Conservation (phyloP, 116 monocot genomes). For the Phalaenopsis hybrid region DNA sequence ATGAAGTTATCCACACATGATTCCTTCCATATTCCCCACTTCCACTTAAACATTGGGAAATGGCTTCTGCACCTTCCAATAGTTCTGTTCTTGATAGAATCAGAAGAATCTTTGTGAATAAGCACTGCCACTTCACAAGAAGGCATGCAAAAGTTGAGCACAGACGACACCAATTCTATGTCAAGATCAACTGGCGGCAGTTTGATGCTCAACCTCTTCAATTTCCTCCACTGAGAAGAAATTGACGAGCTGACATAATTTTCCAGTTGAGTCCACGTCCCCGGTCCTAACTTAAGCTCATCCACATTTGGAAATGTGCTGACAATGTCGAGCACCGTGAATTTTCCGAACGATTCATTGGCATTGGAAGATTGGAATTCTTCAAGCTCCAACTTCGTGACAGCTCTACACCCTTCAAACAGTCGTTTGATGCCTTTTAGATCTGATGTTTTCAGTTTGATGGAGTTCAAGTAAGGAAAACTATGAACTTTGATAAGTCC, state of each 20-base stretch:
- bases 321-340: conserved; percentile 13
- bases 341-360: conserved; percentile 2
- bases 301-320: conserved; percentile 17
- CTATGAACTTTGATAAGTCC: conserved; percentile 2
- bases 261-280: conserved; percentile 21
- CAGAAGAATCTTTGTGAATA: conserved; percentile 12
- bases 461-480: conserved; percentile 15
- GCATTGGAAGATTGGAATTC: background rate
- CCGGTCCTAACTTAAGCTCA: conserved; percentile 26
- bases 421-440: conserved; percentile 14
- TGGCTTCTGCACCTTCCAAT: conserved; percentile 10
- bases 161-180: background rate
- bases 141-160: conserved; percentile 17
- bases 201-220: conserved; percentile 25
- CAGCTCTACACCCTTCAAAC: conserved; percentile 10
- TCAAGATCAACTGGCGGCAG: conserved; percentile 7
- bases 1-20: conserved; percentile 8
- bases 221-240: background rate
- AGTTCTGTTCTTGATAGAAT: background rate
- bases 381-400: conserved; percentile 30
- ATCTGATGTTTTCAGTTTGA: conserved; percentile 26
- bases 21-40: conserved; percentile 27
- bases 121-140: conserved; percentile 26
- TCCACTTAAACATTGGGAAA: conserved; percentile 29
- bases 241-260: background rate